A percentile compares a stretch with the other conserved stretches of the same genome.
phyloP scores from a whole-genome alignment of 2,329 filamentous ascomycete species.

The Sarocladium oryzae region DNA sequence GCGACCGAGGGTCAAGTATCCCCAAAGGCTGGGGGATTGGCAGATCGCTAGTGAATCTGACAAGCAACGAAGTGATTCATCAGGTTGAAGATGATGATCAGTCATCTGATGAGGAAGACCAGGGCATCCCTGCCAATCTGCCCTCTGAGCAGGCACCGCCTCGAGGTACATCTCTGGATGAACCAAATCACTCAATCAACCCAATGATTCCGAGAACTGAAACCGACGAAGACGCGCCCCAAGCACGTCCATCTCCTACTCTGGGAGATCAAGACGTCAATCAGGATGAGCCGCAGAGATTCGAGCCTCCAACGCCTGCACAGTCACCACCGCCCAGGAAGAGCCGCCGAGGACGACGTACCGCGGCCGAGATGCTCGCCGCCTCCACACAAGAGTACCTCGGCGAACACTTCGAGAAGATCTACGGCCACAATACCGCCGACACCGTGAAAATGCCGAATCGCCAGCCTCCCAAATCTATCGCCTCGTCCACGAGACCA shows the following conservation, averaged over 20 bases:
- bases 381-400: not conserved
- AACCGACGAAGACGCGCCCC: not conserved
- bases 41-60: too few species aligned
- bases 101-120: not conserved
- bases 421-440: constrained; percentile 1
- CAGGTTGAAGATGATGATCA: too few species aligned
- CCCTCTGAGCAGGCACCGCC: not conserved
- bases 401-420: not conserved
- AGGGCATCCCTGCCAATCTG: not conserved
- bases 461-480: not conserved
- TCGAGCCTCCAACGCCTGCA: not conserved
- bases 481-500: not conserved
- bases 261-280: not conserved
- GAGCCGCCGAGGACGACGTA: constrained; percentile 7
- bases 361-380: constrained; percentile 10
- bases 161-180: too few species aligned
- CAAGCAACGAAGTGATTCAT: too few species aligned
- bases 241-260: too few species aligned
- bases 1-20: too few species aligned
- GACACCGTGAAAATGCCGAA: not conserved
- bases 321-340: not conserved
- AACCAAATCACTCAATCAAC: too few species aligned
- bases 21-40: too few species aligned
- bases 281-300: not conserved
- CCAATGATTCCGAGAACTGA: not conserved